phyloP scores from a whole-genome alignment of 768 basidiomycete species.

The Hericium erinaceus region DNA sequence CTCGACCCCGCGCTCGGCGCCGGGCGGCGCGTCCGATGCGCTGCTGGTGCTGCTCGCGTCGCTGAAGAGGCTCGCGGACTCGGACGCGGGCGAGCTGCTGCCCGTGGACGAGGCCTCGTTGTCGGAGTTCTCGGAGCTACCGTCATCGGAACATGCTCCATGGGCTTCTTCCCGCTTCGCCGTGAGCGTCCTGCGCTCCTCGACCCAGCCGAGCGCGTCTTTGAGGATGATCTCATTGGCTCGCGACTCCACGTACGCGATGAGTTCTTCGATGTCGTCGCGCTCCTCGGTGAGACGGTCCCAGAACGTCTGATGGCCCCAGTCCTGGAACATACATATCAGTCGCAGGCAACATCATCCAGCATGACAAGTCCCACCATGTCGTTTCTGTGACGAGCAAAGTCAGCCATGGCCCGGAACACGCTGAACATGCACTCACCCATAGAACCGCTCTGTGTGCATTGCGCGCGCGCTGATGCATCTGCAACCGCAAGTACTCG shows the following conservation, averaged over 20 bases:
- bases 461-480: constrained; percentile 30
- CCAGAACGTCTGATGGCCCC: constrained; percentile 30
- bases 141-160: neutral
- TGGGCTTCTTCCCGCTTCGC: neutral
- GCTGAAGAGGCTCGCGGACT: neutral
- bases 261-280: neutral
- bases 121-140: neutral
- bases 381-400: neutral
- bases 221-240: neutral
- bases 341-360: too few relatives aligned
- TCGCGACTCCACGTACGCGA: neutral
- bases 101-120: too few relatives aligned
- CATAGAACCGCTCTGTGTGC: constrained; percentile 32
- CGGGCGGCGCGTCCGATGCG: too few relatives aligned
- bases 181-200: neutral
- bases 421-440: constrained; percentile 18
- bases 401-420: neutral
- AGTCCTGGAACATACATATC: constrained; percentile 22
- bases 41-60: neutral
- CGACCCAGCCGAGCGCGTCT: neutral
- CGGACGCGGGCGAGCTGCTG: neutral
- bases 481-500: constrained; percentile 10
- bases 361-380: neutral
- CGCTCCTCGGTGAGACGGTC: neutral
- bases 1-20: neutral